Conservation (phyloP, 116 monocot genomes). For the Zostera marina region DNA sequence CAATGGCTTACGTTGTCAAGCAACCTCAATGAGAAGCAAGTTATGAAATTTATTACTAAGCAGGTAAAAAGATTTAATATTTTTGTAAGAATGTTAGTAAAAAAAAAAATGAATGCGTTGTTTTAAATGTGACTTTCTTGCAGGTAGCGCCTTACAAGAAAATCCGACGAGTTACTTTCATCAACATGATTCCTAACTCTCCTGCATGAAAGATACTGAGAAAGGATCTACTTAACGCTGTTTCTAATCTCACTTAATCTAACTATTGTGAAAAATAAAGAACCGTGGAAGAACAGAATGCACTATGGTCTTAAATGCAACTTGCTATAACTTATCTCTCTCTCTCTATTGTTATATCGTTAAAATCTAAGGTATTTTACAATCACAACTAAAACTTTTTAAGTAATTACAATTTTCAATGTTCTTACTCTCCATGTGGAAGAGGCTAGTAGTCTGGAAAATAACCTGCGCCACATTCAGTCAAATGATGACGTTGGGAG, state of each 20-base stretch:
- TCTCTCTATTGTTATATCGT: too few relatives aligned
- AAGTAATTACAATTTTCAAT: too few relatives aligned
- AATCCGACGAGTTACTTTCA: constrained; percentile 7
- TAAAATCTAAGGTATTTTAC: too few relatives aligned
- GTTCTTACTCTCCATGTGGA: too few relatives aligned
- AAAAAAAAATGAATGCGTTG: neutral
- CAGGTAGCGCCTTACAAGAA: constrained; percentile 37
- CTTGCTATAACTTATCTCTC: too few relatives aligned
- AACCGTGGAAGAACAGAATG: too few relatives aligned
- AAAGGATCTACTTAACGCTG: neutral
- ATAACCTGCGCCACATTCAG: too few relatives aligned
- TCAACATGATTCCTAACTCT: constrained; percentile 6
- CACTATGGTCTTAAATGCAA: too few relatives aligned
- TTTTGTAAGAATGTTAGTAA: neutral
- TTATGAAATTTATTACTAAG: constrained; percentile 16
- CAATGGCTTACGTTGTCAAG: constrained; percentile 25
- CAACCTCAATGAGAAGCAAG: constrained; percentile 9
- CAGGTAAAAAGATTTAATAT: constrained; percentile 4
- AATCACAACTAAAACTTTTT: too few relatives aligned
- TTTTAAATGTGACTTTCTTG: constrained; percentile 1
- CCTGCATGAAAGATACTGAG: constrained; percentile 11
- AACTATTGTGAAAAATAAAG: too few relatives aligned
- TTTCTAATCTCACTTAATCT: neutral
- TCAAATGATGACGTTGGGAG: too few relatives aligned
- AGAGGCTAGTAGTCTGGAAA: too few relatives aligned